These are phyloP conservation scores for Puccinia novopanici DNA, from an alignment of 1,284 basidiomycete genomes.

Conservation along the genomic window DNA sequence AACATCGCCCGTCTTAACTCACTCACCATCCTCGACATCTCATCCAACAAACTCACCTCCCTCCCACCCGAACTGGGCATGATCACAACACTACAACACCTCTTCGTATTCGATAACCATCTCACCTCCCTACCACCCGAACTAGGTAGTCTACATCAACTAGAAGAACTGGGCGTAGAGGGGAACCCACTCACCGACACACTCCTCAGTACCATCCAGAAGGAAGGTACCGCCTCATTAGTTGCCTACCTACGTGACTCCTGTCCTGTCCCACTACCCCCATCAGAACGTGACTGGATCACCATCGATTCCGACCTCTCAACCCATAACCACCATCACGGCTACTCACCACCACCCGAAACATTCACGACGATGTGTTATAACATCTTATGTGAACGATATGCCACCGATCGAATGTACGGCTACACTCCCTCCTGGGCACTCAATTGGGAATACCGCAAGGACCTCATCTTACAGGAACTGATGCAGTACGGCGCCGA, in stretches of 20 bases:
- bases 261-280: conserved; percentile 76
- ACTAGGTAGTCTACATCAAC: conserved; percentile 85
- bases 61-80: conserved; percentile 89
- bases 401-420: conserved; percentile 86
- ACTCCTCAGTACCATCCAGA: conserved; percentile 79
- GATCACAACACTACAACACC: conserved; percentile 83
- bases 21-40: conserved; percentile 87
- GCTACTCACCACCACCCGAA: conserved; percentile 57
- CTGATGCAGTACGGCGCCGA: conserved; percentile 81
- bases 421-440: conserved; percentile 98
- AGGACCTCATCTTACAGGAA: conserved; percentile 85
- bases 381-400: conserved; percentile 92
- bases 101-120: conserved; percentile 94
- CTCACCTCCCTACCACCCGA: conserved; percentile 80
- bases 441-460: conserved; percentile 89
- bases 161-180: conserved; percentile 90
- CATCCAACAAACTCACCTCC: conserved; percentile 77
- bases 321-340: conserved; percentile 60
- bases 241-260: conserved; percentile 86
- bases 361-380: conserved; percentile 82
- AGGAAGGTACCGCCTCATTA: conserved; percentile 84
- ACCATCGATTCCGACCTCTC: conserved; percentile 69
- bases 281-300: conserved; percentile 82
- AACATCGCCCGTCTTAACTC: conserved; percentile 82
- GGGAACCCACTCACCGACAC: conserved; percentile 86